Evolutionary conservation across 2,329 filamentous ascomycete species (phyloP).

Genomic region (Zopfia rhizophila): DNA sequence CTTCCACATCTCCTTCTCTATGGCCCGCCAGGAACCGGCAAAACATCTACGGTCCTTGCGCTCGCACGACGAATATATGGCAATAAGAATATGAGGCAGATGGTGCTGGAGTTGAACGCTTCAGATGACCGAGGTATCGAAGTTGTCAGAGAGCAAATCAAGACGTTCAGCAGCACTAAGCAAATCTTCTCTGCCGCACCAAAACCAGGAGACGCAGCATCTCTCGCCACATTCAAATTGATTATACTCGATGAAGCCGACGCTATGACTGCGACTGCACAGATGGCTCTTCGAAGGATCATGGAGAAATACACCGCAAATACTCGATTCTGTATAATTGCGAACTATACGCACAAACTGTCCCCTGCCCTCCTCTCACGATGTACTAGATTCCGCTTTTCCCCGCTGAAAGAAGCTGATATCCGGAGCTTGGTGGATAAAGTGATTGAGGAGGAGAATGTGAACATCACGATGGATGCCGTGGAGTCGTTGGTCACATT

Average conservation of each 20-base stretch:
- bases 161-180: slow-evolving; percentile 97
- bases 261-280: slow-evolving; percentile 98
- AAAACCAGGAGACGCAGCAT: slow-evolving; percentile 56
- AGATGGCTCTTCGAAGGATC: slow-evolving; percentile 95
- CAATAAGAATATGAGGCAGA: slow-evolving; percentile 90
- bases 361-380: slow-evolving; percentile 90
- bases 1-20: slow-evolving; percentile 96
- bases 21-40: slow-evolving; percentile 94
- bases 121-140: slow-evolving; percentile 98
- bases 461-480: slow-evolving; percentile 84
- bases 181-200: slow-evolving; percentile 86
- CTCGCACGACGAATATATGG: slow-evolving; percentile 95
- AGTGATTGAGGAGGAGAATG: slow-evolving; percentile 86
- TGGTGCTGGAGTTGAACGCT: slow-evolving; percentile 97
- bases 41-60: slow-evolving; percentile 95
- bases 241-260: slow-evolving; percentile 99
- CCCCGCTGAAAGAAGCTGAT: slow-evolving; percentile 87
- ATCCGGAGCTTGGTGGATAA: slow-evolving; percentile 87
- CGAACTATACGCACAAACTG: slow-evolving; percentile 98
- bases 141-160: slow-evolving; percentile 95
- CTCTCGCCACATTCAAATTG: slow-evolving; percentile 85
- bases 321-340: slow-evolving; percentile 97
- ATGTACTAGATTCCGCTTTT: slow-evolving; percentile 95
- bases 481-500: slow-evolving; percentile 84
- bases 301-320: slow-evolving; percentile 99